phyloP scores from a whole-genome alignment of 257 asterid species.

The Solanum sparsipilum region DNA sequence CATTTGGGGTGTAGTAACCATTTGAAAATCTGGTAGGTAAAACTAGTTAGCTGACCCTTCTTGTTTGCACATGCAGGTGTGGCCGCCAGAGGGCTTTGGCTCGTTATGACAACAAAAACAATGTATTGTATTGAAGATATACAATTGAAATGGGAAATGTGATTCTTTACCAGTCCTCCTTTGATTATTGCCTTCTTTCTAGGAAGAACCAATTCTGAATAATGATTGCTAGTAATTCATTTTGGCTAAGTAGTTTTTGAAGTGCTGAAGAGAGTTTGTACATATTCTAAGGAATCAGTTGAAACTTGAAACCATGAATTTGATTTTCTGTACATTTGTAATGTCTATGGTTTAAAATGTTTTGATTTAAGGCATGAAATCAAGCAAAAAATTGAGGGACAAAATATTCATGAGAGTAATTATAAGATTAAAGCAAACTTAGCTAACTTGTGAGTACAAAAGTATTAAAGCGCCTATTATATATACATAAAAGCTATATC shows the following conservation, averaged over 20 bases:
- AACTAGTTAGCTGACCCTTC: not conserved
- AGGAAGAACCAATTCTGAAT: not conserved
- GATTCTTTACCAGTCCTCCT: not conserved
- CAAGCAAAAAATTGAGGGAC: not conserved
- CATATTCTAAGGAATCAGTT: not conserved
- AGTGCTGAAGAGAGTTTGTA: not conserved
- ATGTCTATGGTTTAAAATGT: not conserved
- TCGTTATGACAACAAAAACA: conserved; percentile 22
- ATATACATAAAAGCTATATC: too few species aligned
- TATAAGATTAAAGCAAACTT: not conserved
- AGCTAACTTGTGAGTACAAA: not conserved
- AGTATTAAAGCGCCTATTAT: not conserved
- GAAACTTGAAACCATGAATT: not conserved
- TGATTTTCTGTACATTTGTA: not conserved
- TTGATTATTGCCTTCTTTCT: not conserved
- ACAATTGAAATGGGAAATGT: not conserved
- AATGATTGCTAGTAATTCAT: not conserved
- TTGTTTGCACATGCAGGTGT: conserved; percentile 37
- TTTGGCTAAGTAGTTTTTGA: not conserved
- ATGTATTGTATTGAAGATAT: not conserved
- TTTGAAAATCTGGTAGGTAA: not conserved
- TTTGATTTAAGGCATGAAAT: not conserved
- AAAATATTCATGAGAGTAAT: not conserved
- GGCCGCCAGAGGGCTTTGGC: conserved; percentile 91
- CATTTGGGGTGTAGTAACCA: not conserved